A percentile compares a stretch with the other conserved stretches of the same genome.
These are phyloP conservation scores for Ophiostoma ulmi DNA, from an alignment of 2,329 filamentous ascomycete species.

Conservation along the genomic window DNA sequence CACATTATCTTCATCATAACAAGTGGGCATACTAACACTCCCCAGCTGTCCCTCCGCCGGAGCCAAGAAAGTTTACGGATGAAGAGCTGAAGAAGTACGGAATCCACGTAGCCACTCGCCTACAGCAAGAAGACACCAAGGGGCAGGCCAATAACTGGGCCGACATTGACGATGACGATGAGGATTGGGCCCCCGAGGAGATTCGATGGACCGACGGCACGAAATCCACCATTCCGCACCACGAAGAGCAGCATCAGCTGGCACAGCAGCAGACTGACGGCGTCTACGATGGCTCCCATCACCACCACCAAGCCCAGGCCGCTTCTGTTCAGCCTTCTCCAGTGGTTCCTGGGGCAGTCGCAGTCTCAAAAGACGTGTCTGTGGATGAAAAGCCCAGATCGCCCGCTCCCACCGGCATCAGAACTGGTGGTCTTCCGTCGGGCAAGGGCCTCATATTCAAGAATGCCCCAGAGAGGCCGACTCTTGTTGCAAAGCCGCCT, in stretches of 20 bases:
- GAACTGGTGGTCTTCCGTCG: slow-evolving; percentile 45
- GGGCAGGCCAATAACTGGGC: slow-evolving; percentile 84
- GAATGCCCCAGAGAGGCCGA: slow-evolving; percentile 63
- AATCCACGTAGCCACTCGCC: slow-evolving; percentile 74
- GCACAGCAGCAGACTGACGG: slow-evolving; percentile 25
- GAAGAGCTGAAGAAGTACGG: slow-evolving; percentile 83
- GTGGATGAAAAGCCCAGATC: slow-evolving; percentile 43
- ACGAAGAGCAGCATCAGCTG: slow-evolving; percentile 45
- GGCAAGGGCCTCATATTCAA: slow-evolving; percentile 62
- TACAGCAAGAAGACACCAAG: slow-evolving; percentile 58
- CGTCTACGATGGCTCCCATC: neutral
- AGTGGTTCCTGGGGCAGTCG: neutral
- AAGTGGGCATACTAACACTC: neutral
- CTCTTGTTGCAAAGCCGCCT: slow-evolving; percentile 66
- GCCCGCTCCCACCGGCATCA: slow-evolving; percentile 38
- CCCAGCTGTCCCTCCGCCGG: slow-evolving; percentile 57
- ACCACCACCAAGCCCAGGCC: slow-evolving; percentile 25
- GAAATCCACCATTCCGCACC: slow-evolving; percentile 67
- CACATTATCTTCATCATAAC: neutral
- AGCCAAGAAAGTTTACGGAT: slow-evolving; percentile 77
- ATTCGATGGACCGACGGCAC: slow-evolving; percentile 88
- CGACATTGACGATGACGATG: slow-evolving; percentile 83
- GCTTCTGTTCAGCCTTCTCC: slow-evolving; percentile 19
- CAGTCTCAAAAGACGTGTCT: slow-evolving; percentile 30
- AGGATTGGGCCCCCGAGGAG: slow-evolving; percentile 78